Base-by-base conservation (phyloP, 306 rosid genomes). In the Pterocarpus santalinus region DNA sequence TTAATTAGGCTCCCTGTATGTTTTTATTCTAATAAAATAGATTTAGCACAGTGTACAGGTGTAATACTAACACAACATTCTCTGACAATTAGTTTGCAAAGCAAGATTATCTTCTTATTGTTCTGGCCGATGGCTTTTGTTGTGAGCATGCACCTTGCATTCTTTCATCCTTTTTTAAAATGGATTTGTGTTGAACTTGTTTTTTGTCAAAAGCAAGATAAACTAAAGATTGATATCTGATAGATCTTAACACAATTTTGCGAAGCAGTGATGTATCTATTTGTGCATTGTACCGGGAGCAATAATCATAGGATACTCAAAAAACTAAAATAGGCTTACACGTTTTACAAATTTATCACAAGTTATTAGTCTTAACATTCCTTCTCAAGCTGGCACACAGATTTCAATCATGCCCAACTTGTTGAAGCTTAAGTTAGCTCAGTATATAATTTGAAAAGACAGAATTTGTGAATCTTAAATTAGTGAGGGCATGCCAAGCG, bases 401-500 rank as follows among this genome's bases (percentile, higher is more conserved):
- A 49, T 46, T 11, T 49, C 55, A 10, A 49, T 49, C 55, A 49
- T 49, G 55, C 55, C 55, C 55, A 13, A n/a, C 41, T 51, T 28
- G 28, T n/a, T 7, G 41, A 32, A 32, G 44, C 43, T 69, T 69
- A 22, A 53, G n/a, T 35, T 53, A 22, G 38, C 61, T 63, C n/a
- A 15, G 55, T 32, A 66, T 36, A 35, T 30, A 39, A 10, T 16
- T 55, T 41, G 5, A 16, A 43, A 56, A 11, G 13, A 75, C 39
- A 61, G 69, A 73, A 38, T 38, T 5, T 38, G 56, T 36, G 58
- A 76, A 35, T 57, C 30, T 68, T 34, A 16, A 5, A 34, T 60
- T 47, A 5, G 13, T 34, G 34, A 63, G 15, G 72, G 35, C 39
- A 58, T 80, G 36, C 79, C 61, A 69, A 69, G 85, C 71, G 17